phyloP scores from a whole-genome alignment of 371 early-diverging fungal genomes.

The Conidiobolus incongruus region DNA sequence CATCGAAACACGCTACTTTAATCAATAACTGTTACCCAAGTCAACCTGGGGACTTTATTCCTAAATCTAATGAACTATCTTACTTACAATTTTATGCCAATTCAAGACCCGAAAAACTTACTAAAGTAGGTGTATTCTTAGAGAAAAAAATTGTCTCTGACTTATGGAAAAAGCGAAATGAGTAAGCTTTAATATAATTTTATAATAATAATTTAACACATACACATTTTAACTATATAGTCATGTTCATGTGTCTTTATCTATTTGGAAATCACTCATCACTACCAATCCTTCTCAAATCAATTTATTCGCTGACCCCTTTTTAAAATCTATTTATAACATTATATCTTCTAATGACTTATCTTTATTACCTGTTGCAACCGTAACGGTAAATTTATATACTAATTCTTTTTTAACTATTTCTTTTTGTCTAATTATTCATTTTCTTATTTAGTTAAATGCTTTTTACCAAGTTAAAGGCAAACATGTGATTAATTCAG shows the following conservation, averaged over 20 bases:
- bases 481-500: conserved; percentile 12
- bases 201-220: not conserved
- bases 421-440: not conserved
- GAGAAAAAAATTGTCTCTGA: conserved; percentile 50
- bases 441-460: conserved; percentile 1
- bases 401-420: no score
- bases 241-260: conserved; percentile 6
- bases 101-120: conserved; percentile 73
- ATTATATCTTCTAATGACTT: conserved; percentile 1
- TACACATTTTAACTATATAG: conserved; percentile 1
- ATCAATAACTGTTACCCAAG: conserved; percentile 82
- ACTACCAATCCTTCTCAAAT: conserved; percentile 4
- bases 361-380: not conserved
- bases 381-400: not conserved
- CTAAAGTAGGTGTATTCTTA: conserved; percentile 71
- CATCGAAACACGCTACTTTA: conserved; percentile 69
- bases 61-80: conserved; percentile 65
- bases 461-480: conserved; percentile 2
- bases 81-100: conserved; percentile 74
- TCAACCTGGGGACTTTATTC: conserved; percentile 51
- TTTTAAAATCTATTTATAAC: conserved; percentile 1
- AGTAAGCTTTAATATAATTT: conserved; percentile 17
- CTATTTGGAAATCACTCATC: conserved; percentile 2
- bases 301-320: conserved; percentile 4
- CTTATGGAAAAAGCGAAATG: conserved; percentile 27